A percentile compares a stretch with the other conserved stretches of the same genome.
These are phyloP conservation scores for Carpinus fangiana DNA, from an alignment of 306 rosid species.

Conservation along the genomic window DNA sequence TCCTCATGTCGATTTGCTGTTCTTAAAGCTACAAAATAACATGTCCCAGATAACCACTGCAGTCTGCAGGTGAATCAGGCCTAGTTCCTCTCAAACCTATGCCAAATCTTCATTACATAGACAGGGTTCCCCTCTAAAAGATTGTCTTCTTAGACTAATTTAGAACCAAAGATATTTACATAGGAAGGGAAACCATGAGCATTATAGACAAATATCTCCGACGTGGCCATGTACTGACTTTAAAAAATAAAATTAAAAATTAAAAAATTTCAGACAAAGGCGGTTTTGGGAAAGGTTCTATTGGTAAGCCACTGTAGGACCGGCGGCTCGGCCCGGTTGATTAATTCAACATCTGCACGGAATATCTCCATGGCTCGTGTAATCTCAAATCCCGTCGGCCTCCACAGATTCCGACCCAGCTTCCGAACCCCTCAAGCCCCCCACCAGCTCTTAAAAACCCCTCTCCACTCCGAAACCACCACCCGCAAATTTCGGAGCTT, in stretches of 20 bases:
- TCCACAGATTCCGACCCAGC: constrained; percentile 63
- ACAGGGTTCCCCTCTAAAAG: background rate
- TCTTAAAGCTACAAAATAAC: background rate
- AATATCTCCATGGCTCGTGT: constrained; percentile 58
- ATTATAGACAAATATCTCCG: no score
- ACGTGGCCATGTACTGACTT: no score
- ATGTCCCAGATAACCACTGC: background rate
- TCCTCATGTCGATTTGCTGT: background rate
- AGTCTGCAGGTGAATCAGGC: background rate
- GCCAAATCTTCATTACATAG: background rate
- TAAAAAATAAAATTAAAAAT: no score
- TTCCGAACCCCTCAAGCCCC: constrained; percentile 37
- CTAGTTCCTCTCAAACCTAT: background rate
- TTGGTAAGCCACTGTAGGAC: background rate
- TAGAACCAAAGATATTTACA: background rate
- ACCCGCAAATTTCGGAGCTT: constrained; percentile 43
- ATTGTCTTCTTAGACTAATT: background rate
- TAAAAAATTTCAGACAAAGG: no score
- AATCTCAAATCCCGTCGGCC: constrained; percentile 55
- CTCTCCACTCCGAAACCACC: constrained; percentile 19
- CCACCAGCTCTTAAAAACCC: constrained; percentile 19
- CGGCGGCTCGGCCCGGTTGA: background rate
- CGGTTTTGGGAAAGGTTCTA: no score
- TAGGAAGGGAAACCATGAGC: background rate
- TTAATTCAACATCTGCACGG: background rate